Evolutionary conservation across 768 basidiomycete genomes (phyloP), one percentile per base, ranked within the genome.

Genomic region (Phylloporus rhodoxanthus): DNA sequence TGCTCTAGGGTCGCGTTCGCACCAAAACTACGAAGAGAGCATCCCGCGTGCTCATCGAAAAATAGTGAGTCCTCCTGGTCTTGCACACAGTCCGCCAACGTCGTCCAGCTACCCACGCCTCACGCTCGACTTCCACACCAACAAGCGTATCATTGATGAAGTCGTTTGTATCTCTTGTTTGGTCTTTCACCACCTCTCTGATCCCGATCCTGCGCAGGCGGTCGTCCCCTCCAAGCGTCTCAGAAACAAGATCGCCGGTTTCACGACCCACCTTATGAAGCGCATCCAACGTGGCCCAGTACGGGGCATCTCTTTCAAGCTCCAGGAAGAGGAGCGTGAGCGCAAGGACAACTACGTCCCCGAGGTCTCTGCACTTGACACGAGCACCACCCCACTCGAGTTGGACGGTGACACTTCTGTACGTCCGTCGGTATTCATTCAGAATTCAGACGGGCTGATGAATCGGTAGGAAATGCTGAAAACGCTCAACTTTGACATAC

Each of bases 21-120:
- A 99, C 96, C 65, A 99, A 99, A 79, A 99, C 96, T 58, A 95
- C 94, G 69, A 99, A 99, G 82, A 90, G 94, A 77, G 95, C 96
- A 67, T 97, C 94, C 58, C 86, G 96, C 57, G 91, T 94, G 64
- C 81, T 98, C 74, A 98, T 99, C 68, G 96, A 99, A 82, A 97
- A 97, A 82, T 99, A 97, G 88, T 91, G 65, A 69, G 88, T 79
- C 32, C 28, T 13, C 43, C 8, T 10, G 11, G 11, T 21, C 20
- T 13, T 21, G 15, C 13, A 50, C 50, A 14, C 47, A 34, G 30
- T 20, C 19, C 2, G 17, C 28, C 21, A 25, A 23, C 39, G 7
- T 15, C 38, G 42, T 21, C 20, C 65, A 91, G 88, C 84, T 99
- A 99, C 79, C 95, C 95, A 61, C 91, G 95, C 67, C 84, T 99